These are phyloP conservation scores for Coemansia sp. DNA, from an alignment of 192 early-diverging fungal genomes.

Conservation along the genomic window DNA sequence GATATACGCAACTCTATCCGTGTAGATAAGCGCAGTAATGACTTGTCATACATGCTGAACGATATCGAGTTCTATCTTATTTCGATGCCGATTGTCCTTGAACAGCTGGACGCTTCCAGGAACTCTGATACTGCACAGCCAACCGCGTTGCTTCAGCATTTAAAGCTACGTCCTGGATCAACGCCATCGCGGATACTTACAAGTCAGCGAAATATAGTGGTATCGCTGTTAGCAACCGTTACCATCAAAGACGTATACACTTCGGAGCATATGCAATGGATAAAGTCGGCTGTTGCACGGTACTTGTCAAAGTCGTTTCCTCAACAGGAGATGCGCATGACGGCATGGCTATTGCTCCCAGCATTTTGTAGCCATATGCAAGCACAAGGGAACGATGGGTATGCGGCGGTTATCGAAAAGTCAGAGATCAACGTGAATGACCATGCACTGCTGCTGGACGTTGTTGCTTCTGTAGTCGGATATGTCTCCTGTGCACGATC, in stretches of 20 bases:
- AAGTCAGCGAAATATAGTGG: not conserved
- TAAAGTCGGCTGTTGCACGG: slow-evolving; percentile 16
- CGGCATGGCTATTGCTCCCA: slow-evolving; percentile 43
- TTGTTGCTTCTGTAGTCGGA: slow-evolving; percentile 32
- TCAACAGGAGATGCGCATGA: slow-evolving; percentile 15
- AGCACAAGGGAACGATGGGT: slow-evolving; percentile 13
- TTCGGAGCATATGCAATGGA: slow-evolving; percentile 18
- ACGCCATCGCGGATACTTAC: not conserved
- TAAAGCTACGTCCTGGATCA: not conserved
- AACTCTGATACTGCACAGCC: not conserved
- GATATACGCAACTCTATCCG: not conserved
- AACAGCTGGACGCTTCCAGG: not conserved
- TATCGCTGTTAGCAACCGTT: slow-evolving; percentile 16
- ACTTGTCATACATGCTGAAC: not conserved
- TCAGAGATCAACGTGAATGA: slow-evolving; percentile 35
- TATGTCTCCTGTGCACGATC: slow-evolving; percentile 47
- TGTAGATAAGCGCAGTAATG: slow-evolving; percentile 1
- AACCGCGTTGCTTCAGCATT: not conserved
- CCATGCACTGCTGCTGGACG: slow-evolving; percentile 29
- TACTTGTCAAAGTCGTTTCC: slow-evolving; percentile 18
- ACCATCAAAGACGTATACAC: slow-evolving; percentile 16
- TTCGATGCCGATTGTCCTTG: not conserved
- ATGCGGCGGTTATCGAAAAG: slow-evolving; percentile 9
- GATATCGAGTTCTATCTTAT: slow-evolving; percentile 3
- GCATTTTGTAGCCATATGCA: slow-evolving; percentile 23